Base-by-base conservation (phyloP, 805 yeast species). In the Millerozyma acaciae region DNA sequence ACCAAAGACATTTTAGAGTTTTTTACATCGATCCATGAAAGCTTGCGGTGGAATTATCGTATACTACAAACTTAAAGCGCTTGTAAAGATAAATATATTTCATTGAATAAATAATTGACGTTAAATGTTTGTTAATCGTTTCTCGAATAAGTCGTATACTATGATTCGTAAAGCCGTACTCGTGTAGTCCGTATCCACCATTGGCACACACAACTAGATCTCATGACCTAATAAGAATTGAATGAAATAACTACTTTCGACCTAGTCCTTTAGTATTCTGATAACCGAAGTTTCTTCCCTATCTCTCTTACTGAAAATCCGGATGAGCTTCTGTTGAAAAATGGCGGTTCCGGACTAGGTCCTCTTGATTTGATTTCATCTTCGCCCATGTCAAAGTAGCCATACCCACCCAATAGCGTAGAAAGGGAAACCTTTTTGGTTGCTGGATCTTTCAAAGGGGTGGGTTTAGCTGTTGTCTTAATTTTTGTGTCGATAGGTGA, bases 251-350 rank as follows among this genome's bases (percentile, higher is more conserved):
- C 17, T 35, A 14, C 10, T n/a, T 23, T 15, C 17, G 19, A 7
- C 5, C n/a, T n/a, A n/a, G n/a, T n/a, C n/a, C 18, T 7, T 51
- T 55, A 80, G 43, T 78, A 79, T 50, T 80, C 86, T 2, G 82
- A 73, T 30, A 80, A 62, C 38, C 84, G 57, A 40, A 80, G 55
- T 55, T 80, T 80, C 49, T 78, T 71, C 28, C 83, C 85, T 42
- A 80, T 76, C 40, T 80, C 84, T 33, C 77, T 52, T 21, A 70
- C 49, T 9, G 73, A 57, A 41, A 63, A 61, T 10, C 63, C 64
- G 35, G 65, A 54, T 27, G 62, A 63, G 39, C 53, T 48, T 40
- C 65, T 55, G 36, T 57, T 51, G 43, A 55, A 57, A 53, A 60
- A 62, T 14, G 68, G 66, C 2, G 79, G 80, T 45, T 73, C 81